These are phyloP conservation scores for Jacaranda mimosifolia DNA, from an alignment of 257 asterid genomes.

Conservation along the genomic window DNA sequence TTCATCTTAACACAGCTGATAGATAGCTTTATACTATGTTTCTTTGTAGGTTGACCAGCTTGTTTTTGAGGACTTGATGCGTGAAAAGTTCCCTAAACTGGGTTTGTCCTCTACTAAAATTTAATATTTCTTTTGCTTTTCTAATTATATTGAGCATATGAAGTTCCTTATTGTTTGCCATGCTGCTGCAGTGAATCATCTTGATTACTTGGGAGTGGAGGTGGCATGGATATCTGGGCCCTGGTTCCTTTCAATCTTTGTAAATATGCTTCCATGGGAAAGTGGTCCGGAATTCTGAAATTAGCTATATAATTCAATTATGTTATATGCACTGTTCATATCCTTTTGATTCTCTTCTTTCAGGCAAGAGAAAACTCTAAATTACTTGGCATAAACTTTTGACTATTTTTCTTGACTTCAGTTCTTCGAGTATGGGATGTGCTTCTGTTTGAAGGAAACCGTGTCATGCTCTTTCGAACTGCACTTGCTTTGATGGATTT, in stretches of 20 bases:
- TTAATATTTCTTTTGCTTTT: constrained; percentile 15
- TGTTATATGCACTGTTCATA: not conserved
- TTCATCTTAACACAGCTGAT: constrained; percentile 30
- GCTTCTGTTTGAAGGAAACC: constrained; percentile 92
- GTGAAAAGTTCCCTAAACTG: constrained; percentile 87
- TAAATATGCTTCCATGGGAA: constrained; percentile 96
- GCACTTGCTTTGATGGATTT: constrained; percentile 94
- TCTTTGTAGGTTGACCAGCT: constrained; percentile 83
- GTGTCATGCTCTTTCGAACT: constrained; percentile 93
- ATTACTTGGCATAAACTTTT: not conserved
- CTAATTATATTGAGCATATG: constrained; percentile 19
- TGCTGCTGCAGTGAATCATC: constrained; percentile 77
- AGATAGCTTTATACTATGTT: constrained; percentile 19
- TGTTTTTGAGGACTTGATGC: constrained; percentile 93
- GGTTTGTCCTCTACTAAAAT: constrained; percentile 57
- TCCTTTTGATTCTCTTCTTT: constrained; percentile 21
- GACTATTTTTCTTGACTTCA: constrained; percentile 40
- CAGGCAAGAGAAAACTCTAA: constrained; percentile 2
- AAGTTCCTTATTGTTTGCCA: constrained; percentile 33
- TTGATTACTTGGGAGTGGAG: constrained; percentile 90
- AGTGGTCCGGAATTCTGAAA: constrained; percentile 67
- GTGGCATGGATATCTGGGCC: constrained; percentile 91
- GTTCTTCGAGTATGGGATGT: constrained; percentile 99
- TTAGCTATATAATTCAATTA: constrained; percentile 32
- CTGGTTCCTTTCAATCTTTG: constrained; percentile 92